Evolutionary conservation across 208 protist genomes (phyloP), one percentile per base, ranked within the genome.

Genomic region (Trypanosoma congolense): DNA sequence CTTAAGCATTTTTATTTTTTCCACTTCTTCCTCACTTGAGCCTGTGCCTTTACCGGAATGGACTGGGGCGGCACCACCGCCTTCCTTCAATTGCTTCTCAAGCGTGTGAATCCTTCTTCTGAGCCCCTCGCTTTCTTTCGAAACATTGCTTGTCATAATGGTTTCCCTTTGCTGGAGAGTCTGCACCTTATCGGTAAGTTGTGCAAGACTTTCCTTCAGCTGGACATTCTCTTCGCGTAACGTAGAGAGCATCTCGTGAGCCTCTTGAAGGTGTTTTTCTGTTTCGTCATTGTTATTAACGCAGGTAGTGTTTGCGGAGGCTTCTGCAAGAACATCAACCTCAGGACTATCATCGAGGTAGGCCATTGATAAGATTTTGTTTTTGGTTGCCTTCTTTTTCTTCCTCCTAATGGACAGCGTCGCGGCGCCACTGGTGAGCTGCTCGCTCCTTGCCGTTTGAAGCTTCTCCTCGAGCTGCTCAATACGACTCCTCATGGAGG

Each of bases 191-290:
- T 72, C 29, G 16, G 56, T 68, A 25, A 93, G 68, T 8, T 67
- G 19, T 2, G 53, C 64, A 35, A 87, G 78, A 33, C 50, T 75
- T 28, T 71, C 59, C 61, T 81, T 87, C 2, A 87, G 62, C 46
- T 64, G 47, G 9, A 19, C 56, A 65, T 87, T 93, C 47, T 89
- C 79, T 18, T 61, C 55, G 29, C 65, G 73, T 10, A 90, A 53
- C 6, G 45, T 22, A 16, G 44, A 54, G 21, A 88, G 5, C 56
- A 90, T 80, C 18, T 54, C 45, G 43, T 77, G 43, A 14, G 62
- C 36, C n/a, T 55, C 35, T 26, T 60, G 5, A 9, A 28, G 33
- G 18, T 60, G 33, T 12, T n/a, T n/a, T n/a, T n/a, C n/a, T n/a
- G n/a, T n/a, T n/a, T n/a, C n/a, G n/a, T n/a, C n/a, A n/a, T n/a